phyloP scores from a whole-genome alignment of 768 basidiomycete species.

The Termitomyces sp. region DNA sequence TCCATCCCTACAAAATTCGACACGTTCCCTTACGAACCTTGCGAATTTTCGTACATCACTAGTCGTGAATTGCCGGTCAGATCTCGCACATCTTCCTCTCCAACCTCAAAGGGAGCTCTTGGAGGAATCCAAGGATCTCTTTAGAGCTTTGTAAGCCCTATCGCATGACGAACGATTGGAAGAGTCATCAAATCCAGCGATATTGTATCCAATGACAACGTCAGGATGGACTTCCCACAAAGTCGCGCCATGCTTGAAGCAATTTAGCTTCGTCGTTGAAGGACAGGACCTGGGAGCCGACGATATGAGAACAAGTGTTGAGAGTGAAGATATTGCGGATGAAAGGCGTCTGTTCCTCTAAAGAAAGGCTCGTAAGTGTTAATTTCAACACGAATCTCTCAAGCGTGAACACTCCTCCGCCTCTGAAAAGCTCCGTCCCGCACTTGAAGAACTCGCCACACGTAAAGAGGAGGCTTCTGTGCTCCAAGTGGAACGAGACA shows the following conservation, averaged over 20 bases:
- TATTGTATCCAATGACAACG: slow-evolving; percentile 95
- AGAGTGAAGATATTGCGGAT: slow-evolving; percentile 96
- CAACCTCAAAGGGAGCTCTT: slow-evolving; percentile 4
- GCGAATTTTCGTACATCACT: slow-evolving; percentile 15
- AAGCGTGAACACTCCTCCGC: too few relatives aligned
- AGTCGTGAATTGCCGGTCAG: slow-evolving; percentile 4
- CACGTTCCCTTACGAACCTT: slow-evolving; percentile 8
- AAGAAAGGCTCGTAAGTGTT: slow-evolving; percentile 2
- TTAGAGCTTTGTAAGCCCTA: slow-evolving; percentile 1
- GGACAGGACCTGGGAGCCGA: slow-evolving; percentile 93
- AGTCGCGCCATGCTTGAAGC: slow-evolving; percentile 85
- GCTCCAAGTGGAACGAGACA: too few relatives aligned
- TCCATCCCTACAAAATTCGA: background rate
- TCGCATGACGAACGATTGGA: slow-evolving; percentile 3
- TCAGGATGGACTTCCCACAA: slow-evolving; percentile 91
- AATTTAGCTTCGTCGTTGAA: slow-evolving; percentile 74
- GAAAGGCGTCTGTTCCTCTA: slow-evolving; percentile 91
- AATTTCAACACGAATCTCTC: background rate
- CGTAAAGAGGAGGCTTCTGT: too few relatives aligned
- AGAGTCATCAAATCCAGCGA: slow-evolving; percentile 73
- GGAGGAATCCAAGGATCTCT: slow-evolving; percentile 3
- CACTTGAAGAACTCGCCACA: too few relatives aligned
- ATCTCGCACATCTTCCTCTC: slow-evolving; percentile 4
- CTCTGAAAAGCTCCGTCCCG: too few relatives aligned
- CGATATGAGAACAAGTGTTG: slow-evolving; percentile 91